Evolutionary conservation across 177 flowering plant species (phyloP).

Genomic region (Vitis hybrid): DNA sequence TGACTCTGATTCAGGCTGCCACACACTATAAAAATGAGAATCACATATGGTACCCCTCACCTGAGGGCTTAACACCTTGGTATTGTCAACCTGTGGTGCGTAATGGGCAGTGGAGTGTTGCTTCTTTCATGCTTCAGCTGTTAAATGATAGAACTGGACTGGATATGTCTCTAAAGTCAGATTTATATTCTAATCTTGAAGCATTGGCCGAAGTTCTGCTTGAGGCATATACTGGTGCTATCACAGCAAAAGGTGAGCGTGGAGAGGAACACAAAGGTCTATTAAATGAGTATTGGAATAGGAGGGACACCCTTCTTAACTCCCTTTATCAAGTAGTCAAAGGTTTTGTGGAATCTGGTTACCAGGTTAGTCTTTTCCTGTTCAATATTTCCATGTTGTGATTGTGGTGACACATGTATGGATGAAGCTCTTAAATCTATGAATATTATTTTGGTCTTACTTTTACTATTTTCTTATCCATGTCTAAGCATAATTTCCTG

Average conservation of each 20-base stretch:
- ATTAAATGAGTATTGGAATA: slow-evolving; percentile 59
- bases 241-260: slow-evolving; percentile 73
- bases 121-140: slow-evolving; percentile 71
- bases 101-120: slow-evolving; percentile 81
- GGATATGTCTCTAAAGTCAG: slow-evolving; percentile 50
- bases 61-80: slow-evolving; percentile 89
- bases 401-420: slow-evolving; percentile 4
- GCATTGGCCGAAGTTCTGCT: slow-evolving; percentile 64
- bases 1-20: slow-evolving; percentile 55
- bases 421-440: background rate
- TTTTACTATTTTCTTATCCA: background rate
- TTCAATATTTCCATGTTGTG: slow-evolving; percentile 2
- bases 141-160: slow-evolving; percentile 47
- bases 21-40: slow-evolving; percentile 64
- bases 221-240: slow-evolving; percentile 75
- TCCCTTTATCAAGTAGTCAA: slow-evolving; percentile 68
- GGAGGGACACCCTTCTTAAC: slow-evolving; percentile 75
- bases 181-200: slow-evolving; percentile 59
- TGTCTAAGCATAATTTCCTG: no score
- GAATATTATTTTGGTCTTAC: background rate
- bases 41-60: slow-evolving; percentile 87
- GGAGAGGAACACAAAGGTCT: slow-evolving; percentile 75
- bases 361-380: slow-evolving; percentile 45
- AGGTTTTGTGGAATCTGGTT: slow-evolving; percentile 41
- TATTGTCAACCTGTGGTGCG: slow-evolving; percentile 69